Evolutionary conservation across 352 stramenopile species (phyloP), one percentile per base, ranked within the genome.

Genomic region (Pythium volutum): DNA sequence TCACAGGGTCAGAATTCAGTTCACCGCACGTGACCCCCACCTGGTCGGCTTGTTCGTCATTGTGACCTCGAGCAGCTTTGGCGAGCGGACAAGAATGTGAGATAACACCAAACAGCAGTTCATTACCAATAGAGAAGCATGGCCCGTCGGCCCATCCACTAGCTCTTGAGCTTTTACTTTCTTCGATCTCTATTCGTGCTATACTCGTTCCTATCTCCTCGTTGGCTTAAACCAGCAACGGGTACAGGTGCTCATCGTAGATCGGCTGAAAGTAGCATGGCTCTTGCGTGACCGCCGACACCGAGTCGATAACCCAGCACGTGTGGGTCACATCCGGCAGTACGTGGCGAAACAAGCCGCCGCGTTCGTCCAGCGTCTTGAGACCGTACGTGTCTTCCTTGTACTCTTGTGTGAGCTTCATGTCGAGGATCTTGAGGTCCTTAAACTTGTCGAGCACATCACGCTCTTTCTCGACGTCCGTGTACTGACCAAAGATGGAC

Each of bases 371-470:
- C n/a, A 82, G 55, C 39, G 71, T 74, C 18, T 57, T 18, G 12
- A 80, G 46, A 0, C 75, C 71, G 45, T 78, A 84, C 29, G 63
- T 67, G 57, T 84, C 75, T 4, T 59, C 22, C 14, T 53, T 57
- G 62, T 79, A 81, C 63, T 84, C 75, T 0, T 36, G 20, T 12
- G 73, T 77, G 23, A 72, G 45, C 15, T 45, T 67, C 67, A 74
- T 74, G 9, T 71, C 47, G 18, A 82, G 52, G 3, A 84, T 39
- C 5, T 62, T 66, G n/a, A 87, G 41, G 14, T 29, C 38, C 12
- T 59, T 45, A 31, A 73, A 84, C 27, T 66, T 56, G 6, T 54
- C 64, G 50, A 59, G 64, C 4, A 87, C 62, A 18, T 74, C 59
- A 25, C 67, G 42, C 7, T 27, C 50, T 11, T 38, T 72, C 46